phyloP scores from a whole-genome alignment of 345 rosid genomes.

The Melaleuca alternifolia region DNA sequence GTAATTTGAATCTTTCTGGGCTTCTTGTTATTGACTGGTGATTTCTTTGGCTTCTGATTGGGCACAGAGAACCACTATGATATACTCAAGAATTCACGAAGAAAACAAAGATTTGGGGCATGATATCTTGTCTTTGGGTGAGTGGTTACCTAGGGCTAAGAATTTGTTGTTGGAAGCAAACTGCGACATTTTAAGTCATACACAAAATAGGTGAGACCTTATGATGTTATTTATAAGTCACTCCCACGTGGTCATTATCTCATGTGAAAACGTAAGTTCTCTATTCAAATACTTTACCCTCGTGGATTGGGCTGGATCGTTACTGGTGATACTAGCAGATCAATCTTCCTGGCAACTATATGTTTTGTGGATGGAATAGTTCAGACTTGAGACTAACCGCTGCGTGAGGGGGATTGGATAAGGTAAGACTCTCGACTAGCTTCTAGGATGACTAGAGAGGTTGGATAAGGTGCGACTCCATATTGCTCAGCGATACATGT shows the following conservation, averaged over 20 bases:
- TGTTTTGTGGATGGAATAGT: neutral
- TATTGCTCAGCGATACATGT: accelerated
- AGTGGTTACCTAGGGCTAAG: neutral
- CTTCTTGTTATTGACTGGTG: neutral
- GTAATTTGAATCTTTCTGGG: neutral
- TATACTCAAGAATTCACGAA: neutral
- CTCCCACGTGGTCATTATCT: neutral
- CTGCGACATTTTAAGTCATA: neutral
- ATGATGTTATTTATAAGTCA: neutral
- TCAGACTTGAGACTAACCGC: neutral
- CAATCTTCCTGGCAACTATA: neutral
- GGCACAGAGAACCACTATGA: neutral
- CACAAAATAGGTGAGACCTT: neutral
- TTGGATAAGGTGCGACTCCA: neutral
- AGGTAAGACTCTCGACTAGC: neutral
- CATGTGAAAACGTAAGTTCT: neutral
- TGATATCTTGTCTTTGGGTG: neutral
- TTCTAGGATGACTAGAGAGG: neutral
- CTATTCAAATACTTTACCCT: neutral
- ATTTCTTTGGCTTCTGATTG: neutral
- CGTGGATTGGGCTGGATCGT: neutral
- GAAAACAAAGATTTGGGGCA: neutral
- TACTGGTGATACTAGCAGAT: neutral
- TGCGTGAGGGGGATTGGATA: neutral
- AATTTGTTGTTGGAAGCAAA: neutral